Evolutionary conservation across 78 protist species (phyloP).

Genomic region (Pigoraptor vietnamica): DNA sequence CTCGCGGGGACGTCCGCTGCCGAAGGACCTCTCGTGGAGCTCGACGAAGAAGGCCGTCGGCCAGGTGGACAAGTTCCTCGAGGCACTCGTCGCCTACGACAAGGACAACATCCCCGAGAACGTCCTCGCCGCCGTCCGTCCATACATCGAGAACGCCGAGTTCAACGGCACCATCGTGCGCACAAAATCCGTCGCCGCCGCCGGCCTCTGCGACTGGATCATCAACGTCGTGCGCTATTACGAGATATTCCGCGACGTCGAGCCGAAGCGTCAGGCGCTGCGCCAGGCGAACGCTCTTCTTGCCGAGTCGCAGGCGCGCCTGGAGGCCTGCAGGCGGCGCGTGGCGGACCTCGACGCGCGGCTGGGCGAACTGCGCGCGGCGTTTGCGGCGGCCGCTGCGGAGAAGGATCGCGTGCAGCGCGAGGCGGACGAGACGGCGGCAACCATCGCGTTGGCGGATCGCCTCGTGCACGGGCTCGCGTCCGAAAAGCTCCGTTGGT

Average conservation of each 20-base stretch:
- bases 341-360: constrained; percentile 27
- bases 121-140: constrained; percentile 19
- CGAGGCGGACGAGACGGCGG: constrained; percentile 22
- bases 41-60: constrained; percentile 19
- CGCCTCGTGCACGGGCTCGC: constrained; percentile 67
- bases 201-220: constrained; percentile 72
- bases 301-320: constrained; percentile 5
- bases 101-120: constrained; percentile 38
- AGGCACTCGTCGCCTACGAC: constrained; percentile 37
- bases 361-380: constrained; percentile 40
- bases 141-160: constrained; percentile 30
- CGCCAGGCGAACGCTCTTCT: constrained; percentile 44
- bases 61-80: constrained; percentile 24
- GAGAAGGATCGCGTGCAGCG: constrained; percentile 45
- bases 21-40: neutral
- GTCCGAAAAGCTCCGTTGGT: constrained; percentile 77
- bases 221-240: constrained; percentile 69
- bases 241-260: constrained; percentile 56
- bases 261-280: constrained; percentile 59
- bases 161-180: constrained; percentile 39
- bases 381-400: constrained; percentile 30
- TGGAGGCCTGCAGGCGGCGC: constrained; percentile 1
- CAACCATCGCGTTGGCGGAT: constrained; percentile 61
- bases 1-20: neutral
- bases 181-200: constrained; percentile 56